Conservation (phyloP, 805 yeast genomes). For the Candida nonsorbophila region DNA sequence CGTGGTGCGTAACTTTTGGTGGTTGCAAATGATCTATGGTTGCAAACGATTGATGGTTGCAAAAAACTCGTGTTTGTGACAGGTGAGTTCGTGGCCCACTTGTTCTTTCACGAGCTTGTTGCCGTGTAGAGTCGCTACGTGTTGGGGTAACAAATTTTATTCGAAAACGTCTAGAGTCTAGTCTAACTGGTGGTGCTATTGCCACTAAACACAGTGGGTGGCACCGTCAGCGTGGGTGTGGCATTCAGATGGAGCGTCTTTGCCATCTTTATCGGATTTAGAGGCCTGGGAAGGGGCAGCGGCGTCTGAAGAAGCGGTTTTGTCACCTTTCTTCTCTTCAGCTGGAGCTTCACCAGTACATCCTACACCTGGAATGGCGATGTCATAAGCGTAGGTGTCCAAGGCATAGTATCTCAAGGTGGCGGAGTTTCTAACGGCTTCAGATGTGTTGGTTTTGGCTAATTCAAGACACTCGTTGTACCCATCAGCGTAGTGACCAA, state of each 20-base stretch:
- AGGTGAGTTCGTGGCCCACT: too few relatives aligned
- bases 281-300: neutral
- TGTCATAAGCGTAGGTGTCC: constrained; percentile 15
- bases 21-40: too few relatives aligned
- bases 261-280: neutral
- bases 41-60: too few relatives aligned
- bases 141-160: too few relatives aligned
- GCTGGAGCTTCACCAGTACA: constrained; percentile 9
- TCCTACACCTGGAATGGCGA: constrained; percentile 15
- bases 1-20: too few relatives aligned
- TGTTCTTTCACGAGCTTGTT: too few relatives aligned
- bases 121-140: too few relatives aligned
- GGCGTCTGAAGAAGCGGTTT: neutral
- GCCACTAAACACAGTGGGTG: constrained; percentile 11
- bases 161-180: too few relatives aligned
- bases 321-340: too few relatives aligned
- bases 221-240: constrained; percentile 14
- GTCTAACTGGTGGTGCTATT: too few relatives aligned
- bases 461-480: constrained; percentile 26
- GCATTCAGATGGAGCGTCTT: constrained; percentile 4
- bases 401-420: constrained; percentile 8
- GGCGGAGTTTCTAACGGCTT: constrained; percentile 23
- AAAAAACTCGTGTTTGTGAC: too few relatives aligned
- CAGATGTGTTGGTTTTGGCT: constrained; percentile 23
- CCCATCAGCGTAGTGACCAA: constrained; percentile 32